Evolutionary conservation across 176 grass and related monocot genomes (phyloP).

Genomic region (Typha latifolia): DNA sequence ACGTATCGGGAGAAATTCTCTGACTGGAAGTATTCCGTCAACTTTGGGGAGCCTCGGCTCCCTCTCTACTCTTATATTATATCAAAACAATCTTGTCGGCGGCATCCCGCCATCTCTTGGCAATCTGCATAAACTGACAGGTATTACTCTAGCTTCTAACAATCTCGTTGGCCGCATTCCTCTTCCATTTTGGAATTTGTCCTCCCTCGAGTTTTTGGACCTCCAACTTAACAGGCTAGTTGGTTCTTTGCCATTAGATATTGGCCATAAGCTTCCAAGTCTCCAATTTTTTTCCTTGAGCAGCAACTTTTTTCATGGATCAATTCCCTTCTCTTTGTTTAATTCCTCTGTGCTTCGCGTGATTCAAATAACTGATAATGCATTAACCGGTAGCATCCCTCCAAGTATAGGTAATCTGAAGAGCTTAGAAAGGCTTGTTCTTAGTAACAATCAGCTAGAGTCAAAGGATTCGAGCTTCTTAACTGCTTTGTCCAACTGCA

Average conservation of each 20-base stretch:
- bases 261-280: not conserved
- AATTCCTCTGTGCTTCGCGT: not conserved
- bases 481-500: slow-evolving; percentile 5
- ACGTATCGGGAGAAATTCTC: not conserved
- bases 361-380: not conserved
- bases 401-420: not conserved
- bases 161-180: slow-evolving; percentile 4
- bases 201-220: not conserved
- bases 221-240: not conserved
- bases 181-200: not conserved
- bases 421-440: not conserved
- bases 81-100: not conserved
- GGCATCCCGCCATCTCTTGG: not conserved
- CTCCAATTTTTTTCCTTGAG: not conserved
- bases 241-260: not conserved
- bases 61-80: not conserved
- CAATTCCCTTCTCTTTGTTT: not conserved
- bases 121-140: not conserved
- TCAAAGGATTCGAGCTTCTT: slow-evolving; percentile 5
- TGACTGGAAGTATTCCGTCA: not conserved
- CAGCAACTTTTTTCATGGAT: not conserved
- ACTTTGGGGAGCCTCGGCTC: not conserved
- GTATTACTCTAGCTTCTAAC: not conserved
- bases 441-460: not conserved
- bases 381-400: not conserved